phyloP scores from a whole-genome alignment of 495 filamentous ascomycete genomes.

The Poronia punctata region DNA sequence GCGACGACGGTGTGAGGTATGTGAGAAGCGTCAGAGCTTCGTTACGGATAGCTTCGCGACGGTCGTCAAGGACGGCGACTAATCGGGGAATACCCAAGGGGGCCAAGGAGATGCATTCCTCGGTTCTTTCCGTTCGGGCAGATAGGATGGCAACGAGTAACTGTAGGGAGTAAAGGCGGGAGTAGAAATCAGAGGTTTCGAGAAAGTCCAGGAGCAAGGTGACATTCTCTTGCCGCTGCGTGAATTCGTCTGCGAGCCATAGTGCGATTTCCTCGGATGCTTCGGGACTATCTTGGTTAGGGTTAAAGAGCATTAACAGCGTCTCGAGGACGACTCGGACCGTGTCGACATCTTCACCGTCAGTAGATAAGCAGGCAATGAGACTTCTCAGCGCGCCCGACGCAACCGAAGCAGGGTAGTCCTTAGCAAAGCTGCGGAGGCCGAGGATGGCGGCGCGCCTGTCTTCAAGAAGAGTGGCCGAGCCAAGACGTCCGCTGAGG shows the following conservation, averaged over 20 bases:
- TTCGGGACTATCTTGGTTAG: constrained; percentile 62
- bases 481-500: constrained; percentile 76
- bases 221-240: constrained; percentile 97
- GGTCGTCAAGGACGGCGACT: constrained; percentile 76
- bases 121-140: constrained; percentile 88
- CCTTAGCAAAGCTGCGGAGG: constrained; percentile 88
- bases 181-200: constrained; percentile 84
- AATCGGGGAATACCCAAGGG: constrained; percentile 83
- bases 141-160: constrained; percentile 77
- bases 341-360: constrained; percentile 94
- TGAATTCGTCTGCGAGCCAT: constrained; percentile 97
- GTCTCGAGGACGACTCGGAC: constrained; percentile 92
- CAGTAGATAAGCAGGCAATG: constrained; percentile 76
- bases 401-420: constrained; percentile 93
- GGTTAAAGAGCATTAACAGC: constrained; percentile 79
- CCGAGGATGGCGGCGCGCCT: constrained; percentile 88
- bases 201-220: constrained; percentile 83
- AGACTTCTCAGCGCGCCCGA: constrained; percentile 80
- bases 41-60: constrained; percentile 81
- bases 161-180: constrained; percentile 85
- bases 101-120: constrained; percentile 86
- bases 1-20: constrained; percentile 43
- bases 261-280: constrained; percentile 94
- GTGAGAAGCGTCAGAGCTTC: constrained; percentile 50
- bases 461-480: constrained; percentile 86